Percentiles rank a stretch among this genome's conserved stretches.
phyloP scores from a whole-genome alignment of 495 filamentous ascomycete genomes.

The Bombardia bombarda region DNA sequence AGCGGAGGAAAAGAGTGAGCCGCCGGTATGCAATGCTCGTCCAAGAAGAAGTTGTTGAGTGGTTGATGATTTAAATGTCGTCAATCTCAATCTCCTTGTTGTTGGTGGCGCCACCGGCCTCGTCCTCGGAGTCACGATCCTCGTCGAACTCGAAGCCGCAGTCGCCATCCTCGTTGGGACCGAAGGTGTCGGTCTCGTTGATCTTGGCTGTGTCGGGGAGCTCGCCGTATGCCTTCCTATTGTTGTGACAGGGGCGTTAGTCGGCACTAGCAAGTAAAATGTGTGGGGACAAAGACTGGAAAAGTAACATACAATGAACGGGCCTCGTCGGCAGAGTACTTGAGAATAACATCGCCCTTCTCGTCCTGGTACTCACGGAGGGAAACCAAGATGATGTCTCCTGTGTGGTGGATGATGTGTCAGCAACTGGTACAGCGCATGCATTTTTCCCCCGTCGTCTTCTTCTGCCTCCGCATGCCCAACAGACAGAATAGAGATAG shows the following conservation, averaged over 20 bases:
- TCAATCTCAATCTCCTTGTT: conserved; percentile 65
- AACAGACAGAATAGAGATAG: too few species aligned
- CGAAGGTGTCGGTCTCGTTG: conserved; percentile 96
- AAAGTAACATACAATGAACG: conserved; percentile 52
- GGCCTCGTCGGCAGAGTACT: conserved; percentile 97
- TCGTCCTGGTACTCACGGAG: conserved; percentile 98
- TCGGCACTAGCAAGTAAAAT: not conserved
- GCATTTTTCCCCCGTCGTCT: too few species aligned
- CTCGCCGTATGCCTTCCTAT: conserved; percentile 83
- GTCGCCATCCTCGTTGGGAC: conserved; percentile 62
- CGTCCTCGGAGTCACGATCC: conserved; percentile 72
- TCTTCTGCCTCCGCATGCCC: too few species aligned
- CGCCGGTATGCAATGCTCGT: not conserved
- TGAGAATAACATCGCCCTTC: conserved; percentile 98
- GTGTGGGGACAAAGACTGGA: not conserved
- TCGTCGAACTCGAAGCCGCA: conserved; percentile 82
- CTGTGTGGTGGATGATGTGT: too few species aligned
- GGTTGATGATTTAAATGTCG: conserved; percentile 51
- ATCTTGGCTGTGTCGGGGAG: conserved; percentile 97
- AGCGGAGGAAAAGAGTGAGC: not conserved
- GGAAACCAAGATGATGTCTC: conserved; percentile 94
- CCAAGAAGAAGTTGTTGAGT: conserved; percentile 7
- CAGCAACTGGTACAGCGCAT: too few species aligned
- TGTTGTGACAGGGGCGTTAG: conserved; percentile 11
- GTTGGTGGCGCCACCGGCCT: conserved; percentile 50